Base-by-base conservation (phyloP, 768 basidiomycete species). In the Agrocybe praecox region DNA sequence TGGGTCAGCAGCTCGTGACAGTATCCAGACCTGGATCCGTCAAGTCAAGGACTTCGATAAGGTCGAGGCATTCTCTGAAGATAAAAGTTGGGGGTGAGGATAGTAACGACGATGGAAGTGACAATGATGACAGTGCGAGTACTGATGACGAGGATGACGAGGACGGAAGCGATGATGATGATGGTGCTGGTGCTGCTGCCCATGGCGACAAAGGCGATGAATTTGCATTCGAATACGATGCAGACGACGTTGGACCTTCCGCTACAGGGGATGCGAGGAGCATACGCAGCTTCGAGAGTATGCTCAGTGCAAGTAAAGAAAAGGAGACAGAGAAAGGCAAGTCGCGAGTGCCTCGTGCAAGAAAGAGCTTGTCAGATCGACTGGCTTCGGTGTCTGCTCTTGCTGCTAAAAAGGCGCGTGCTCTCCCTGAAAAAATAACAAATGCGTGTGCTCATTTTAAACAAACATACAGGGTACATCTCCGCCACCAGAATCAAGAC, bases 201-300 rank as follows among this genome's bases (percentile, higher is more conserved):
- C 69, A 69, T 62, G 8, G 72, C 3, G 79, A 49, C 19, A 56
- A 56, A 67, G 79, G 86, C 60, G 7, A 80, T 77, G 14, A 77
- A n/a, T 40, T 40, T 14, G 36, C 36, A n/a, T 40, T 40, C 74
- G 78, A 72, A 2, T 78, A 73, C 11, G 78, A 73, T 2, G 72
- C 70, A 1, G 76, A 67, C 56, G 14, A 72, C 57, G 75, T 50
- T 15, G 71, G 71, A 64, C 7, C 74, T 70, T 4, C 45, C 21
- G 1, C 52, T 1, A 73, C 69, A 62, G 72, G 49, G 68, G 92
- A 93, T 69, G 64, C 84, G 43, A 78, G 88, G 72, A 94, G 92
- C 62, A 90, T 95, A 52, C 76, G 85, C 61, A 95, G 93, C 68
- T 94, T 96, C 65, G 89, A 88, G 76, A 94, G 84, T 61, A 94